These are phyloP conservation scores for Microcos paniculata DNA, from an alignment of 345 rosid genomes.

Conservation along the genomic window DNA sequence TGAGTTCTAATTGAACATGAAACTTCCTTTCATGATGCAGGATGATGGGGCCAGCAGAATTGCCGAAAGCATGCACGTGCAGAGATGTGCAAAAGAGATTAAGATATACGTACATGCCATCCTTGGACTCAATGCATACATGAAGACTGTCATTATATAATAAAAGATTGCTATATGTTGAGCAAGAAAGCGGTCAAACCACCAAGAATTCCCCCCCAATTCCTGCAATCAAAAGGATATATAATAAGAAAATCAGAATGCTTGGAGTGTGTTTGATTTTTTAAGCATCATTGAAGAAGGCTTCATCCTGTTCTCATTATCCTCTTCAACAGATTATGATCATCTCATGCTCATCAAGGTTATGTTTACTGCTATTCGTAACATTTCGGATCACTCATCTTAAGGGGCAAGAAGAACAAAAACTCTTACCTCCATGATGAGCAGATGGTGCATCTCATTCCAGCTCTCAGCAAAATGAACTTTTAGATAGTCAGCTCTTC, in stretches of 20 bases:
- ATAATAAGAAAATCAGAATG: not conserved
- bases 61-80: not conserved
- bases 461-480: conserved; percentile 99
- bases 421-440: conserved; percentile 89
- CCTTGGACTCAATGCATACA: conserved; percentile 92
- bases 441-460: conserved; percentile 99
- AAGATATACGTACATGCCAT: conserved; percentile 82
- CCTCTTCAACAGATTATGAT: not conserved
- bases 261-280: no score
- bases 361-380: not conserved
- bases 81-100: not conserved
- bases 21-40: not conserved
- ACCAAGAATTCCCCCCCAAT: conserved; percentile 93
- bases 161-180: conserved; percentile 77
- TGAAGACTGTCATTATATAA: conserved; percentile 82
- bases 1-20: not conserved
- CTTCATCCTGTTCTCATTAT: not conserved
- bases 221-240: conserved; percentile 54
- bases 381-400: not conserved
- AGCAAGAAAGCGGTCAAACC: conserved; percentile 94
- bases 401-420: not conserved
- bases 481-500: conserved; percentile 91
- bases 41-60: not conserved
- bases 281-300: not conserved
- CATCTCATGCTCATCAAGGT: not conserved